Base-by-base conservation (phyloP, 495 filamentous ascomycete species). In the Penicillium antarcticum region DNA sequence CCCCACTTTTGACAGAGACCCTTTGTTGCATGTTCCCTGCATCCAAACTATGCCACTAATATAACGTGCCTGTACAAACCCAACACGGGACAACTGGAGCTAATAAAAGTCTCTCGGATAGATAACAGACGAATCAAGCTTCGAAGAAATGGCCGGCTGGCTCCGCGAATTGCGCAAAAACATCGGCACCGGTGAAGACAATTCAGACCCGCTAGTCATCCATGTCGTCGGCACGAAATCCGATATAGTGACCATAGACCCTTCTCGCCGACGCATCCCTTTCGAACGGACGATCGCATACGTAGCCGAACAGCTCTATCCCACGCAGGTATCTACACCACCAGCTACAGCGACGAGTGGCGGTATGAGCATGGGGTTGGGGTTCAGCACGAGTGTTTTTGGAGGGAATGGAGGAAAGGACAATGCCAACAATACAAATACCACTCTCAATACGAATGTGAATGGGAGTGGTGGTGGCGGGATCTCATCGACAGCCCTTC, bases 161-260 rank as follows among this genome's bases (percentile, higher is more conserved):
- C 76, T 96, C 51, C 76, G 76, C 43, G 91, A 96, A 69, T 74
- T 91, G 24, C 84, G 85, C 55, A 76, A 80, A 46, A 88, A 92
- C 54, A 73, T 90, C 23, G 69, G 65, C 33, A 66, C 59, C 7
- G 63, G 59, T 9, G 42, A 44, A n/a, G 49, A 24, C 32, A 53
- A 51, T 19, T 3, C 47, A 9, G 71, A 80, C 44, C 88, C 91
- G 51, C 80, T 95, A 23, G 87, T 98, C n/a, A 81, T 98, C 8
- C 94, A 98, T 62, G 88, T 98, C 32, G 94, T 97, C 1, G 94
- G 94, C 42, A 97, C 94, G 4, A 98, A 98, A 65, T 85, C 85
- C 48, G 94, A 98, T 67, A 80, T 97, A 21, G 91, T 96, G 19
- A 86, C 89, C 7, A 71, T 82, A 31, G 88, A 96, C 46, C 94